Evolutionary conservation across 257 asterid species (phyloP).

Genomic region (Verbascum thapsus): DNA sequence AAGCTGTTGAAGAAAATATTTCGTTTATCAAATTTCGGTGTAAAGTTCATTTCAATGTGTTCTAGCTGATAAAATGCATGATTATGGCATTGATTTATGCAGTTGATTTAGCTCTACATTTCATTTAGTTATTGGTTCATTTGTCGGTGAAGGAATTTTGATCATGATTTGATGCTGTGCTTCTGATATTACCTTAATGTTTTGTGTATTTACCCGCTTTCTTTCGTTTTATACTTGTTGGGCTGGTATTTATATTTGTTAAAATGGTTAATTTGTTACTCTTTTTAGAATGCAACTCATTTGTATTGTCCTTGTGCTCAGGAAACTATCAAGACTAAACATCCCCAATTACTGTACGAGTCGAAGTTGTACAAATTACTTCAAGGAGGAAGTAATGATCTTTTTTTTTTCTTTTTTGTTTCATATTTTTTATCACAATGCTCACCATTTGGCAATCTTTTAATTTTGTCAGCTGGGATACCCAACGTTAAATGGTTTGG

Average conservation of each 20-base stretch:
- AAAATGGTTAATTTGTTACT: background rate
- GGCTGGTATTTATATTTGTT: background rate
- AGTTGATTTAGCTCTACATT: background rate
- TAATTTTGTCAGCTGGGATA: constrained; percentile 64
- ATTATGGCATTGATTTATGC: too few species aligned
- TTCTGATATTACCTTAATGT: background rate
- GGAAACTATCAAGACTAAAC: constrained; percentile 89
- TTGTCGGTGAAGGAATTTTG: background rate
- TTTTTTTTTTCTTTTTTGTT: constrained; percentile 24
- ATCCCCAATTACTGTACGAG: constrained; percentile 77
- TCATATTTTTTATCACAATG: constrained; percentile 16
- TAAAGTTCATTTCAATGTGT: too few species aligned
- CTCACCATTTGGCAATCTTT: constrained; percentile 20
- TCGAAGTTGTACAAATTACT: constrained; percentile 78
- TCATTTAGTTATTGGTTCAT: background rate
- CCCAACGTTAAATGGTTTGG: constrained; percentile 87
- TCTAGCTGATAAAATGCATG: too few species aligned
- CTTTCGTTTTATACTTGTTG: background rate
- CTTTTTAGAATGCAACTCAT: constrained; percentile 7
- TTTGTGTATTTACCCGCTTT: background rate
- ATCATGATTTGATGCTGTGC: background rate
- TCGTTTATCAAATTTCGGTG: too few species aligned
- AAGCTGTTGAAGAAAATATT: too few species aligned
- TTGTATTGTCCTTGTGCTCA: constrained; percentile 34
- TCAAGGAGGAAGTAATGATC: constrained; percentile 82